Base-by-base conservation (phyloP, 768 basidiomycete genomes). In the Cyathus striatus region DNA sequence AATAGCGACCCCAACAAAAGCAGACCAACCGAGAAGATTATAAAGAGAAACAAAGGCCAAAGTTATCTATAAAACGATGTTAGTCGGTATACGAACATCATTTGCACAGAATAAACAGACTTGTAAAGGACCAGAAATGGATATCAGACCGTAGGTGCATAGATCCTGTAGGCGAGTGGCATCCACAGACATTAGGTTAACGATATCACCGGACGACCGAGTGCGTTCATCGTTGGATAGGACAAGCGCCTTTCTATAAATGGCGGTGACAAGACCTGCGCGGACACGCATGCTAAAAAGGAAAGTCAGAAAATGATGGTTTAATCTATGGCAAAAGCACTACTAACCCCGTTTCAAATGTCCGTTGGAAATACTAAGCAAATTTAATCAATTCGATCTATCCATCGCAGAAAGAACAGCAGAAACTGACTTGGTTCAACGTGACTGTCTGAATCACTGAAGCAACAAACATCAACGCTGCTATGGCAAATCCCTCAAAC, bases 111-210 rank as follows among this genome's bases (percentile, higher is more conserved):
- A 13, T 14, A 6, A 17, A 53, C 65, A 40, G 70, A 77, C 86
- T 72, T 92, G 92, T 57, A 90, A 77, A 5, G 92, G 86, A 1
- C 90, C 94, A 2, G 85, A 90, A 56, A 94, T 73, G 3, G 81
- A 73, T 46, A 95, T 93, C 33, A 96, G 69, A 1, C 86, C 90
- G 57, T 86, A 90, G 0, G 83, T 79, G 57, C 86, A 88, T 20
- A 91, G 69, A 46, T 92, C 89, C 50, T 90, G 87, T 33, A 92
- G 62, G 25, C 86, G 69, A 12, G 77, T 81, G 0, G 90, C 79
- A 50, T 92, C 90, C 12, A 95, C 91, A 6, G 84, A 86, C 85
- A 94, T 93, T 23, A 95, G 63, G 57, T 96, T 97, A 49, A 96
- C 91, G 25, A 96, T 93, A 57, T 96, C 93, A 1, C 95, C 94